A percentile compares a stretch with the other conserved stretches of the same genome.
These are phyloP conservation scores for Oryza coarctata DNA, from an alignment of 176 grass and related monocot species.

Conservation along the genomic window DNA sequence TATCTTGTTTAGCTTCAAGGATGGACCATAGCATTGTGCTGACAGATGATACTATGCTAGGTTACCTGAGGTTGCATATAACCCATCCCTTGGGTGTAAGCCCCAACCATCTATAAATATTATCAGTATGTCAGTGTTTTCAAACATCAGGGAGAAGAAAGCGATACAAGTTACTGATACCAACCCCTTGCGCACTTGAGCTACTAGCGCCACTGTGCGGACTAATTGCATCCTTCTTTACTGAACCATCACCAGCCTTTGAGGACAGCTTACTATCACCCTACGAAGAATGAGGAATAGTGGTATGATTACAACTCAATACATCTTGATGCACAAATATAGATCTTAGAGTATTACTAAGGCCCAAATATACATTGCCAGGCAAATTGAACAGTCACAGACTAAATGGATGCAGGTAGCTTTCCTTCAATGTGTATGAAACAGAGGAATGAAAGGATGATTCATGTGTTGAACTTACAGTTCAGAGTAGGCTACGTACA, in stretches of 20 bases:
- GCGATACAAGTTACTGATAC: slow-evolving; percentile 24
- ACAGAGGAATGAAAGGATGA: no score
- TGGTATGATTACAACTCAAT: background rate
- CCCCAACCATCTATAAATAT: slow-evolving; percentile 66
- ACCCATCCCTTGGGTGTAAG: slow-evolving; percentile 81
- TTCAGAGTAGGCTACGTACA: slow-evolving; percentile 2
- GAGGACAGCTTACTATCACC: slow-evolving; percentile 90
- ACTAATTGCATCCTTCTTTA: slow-evolving; percentile 65
- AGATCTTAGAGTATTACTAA: background rate
- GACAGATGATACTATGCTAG: slow-evolving; percentile 4
- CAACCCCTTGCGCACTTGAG: slow-evolving; percentile 67
- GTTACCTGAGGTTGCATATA: slow-evolving; percentile 97
- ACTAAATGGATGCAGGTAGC: background rate
- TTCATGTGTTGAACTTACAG: background rate
- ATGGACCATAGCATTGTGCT: slow-evolving; percentile 19
- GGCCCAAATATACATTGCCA: background rate
- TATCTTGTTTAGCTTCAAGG: slow-evolving; percentile 17
- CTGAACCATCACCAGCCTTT: slow-evolving; percentile 68
- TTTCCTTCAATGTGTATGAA: background rate
- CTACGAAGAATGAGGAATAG: slow-evolving; percentile 35
- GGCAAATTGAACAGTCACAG: background rate
- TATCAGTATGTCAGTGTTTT: slow-evolving; percentile 30
- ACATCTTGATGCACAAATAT: background rate
- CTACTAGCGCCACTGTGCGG: slow-evolving; percentile 56
- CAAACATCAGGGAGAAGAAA: slow-evolving; percentile 14